Conservation (phyloP, 371 early-diverging fungal species). For the Neoconidiobolus thromboides region DNA sequence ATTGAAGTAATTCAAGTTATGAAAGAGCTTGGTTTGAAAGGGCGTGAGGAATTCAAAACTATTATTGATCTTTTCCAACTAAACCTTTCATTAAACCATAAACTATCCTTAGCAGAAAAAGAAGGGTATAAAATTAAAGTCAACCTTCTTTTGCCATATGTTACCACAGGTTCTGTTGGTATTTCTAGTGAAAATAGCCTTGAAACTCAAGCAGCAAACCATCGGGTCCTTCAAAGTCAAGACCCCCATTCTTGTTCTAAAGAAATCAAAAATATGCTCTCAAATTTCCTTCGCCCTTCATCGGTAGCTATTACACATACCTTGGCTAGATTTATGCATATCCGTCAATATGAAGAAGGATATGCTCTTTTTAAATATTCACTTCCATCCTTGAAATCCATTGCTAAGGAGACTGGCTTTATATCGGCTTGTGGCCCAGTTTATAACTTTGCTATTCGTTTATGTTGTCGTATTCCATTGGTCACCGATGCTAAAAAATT, state of each 20-base stretch:
- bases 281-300: background rate
- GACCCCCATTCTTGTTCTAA: background rate
- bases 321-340: background rate
- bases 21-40: background rate
- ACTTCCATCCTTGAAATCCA: background rate
- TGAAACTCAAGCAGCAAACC: background rate
- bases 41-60: background rate
- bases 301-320: background rate
- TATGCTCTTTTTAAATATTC: background rate
- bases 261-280: background rate
- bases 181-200: background rate
- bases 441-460: background rate
- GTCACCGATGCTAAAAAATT: background rate
- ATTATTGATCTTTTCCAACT: background rate
- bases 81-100: background rate
- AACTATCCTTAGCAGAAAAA: background rate
- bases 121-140: background rate
- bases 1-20: background rate
- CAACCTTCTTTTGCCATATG: background rate
- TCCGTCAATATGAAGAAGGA: background rate
- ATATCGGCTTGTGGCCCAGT: background rate
- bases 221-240: background rate
- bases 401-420: background rate
- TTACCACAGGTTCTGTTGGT: background rate
- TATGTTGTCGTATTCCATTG: background rate